Base-by-base conservation (phyloP, 306 rosid genomes). In the Dalbergia cultrata region DNA sequence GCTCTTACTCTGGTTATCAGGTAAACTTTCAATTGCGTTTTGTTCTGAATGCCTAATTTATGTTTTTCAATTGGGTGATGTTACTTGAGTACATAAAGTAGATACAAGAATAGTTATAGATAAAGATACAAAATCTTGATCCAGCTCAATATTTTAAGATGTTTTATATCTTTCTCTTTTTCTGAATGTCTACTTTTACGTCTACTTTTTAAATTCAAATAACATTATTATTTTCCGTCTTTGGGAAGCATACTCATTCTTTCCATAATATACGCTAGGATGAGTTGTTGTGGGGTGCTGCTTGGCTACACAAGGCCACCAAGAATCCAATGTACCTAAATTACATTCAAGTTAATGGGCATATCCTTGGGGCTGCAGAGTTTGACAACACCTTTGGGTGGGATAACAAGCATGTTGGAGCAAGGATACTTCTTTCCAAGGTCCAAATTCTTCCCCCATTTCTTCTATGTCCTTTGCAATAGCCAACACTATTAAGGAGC, bases 401-500 rank as follows among this genome's bases (percentile, higher is more conserved):
- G 99, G 99, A 96, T 86, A 96, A 95, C 89, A 93, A 95, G 81
- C 99, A 95, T 70, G 99, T 88, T 76, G 99, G 99, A 62, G 99
- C 99, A 26, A 90, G 97, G 80, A 91, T 95, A 37, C 97, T 95
- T 72, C 97, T 95, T 61, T 91, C 99, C 53, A 93, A 95, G 99
- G 99, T 95, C 78, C 83, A 37, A n/a, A n/a, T 16, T 54, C 26
- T 54, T n/a, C 21, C 59, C 22, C 21, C 21, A 53, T 53, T 53
- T 49, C 13, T 22, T 26, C 13, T 60, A 3, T 19, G 1, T 72
- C 71, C 43, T 4, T 39, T 31, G 65, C 60, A 50, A 14, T 26
- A 26, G 16, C 59, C 37, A 50, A 35, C 2, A 1, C 31, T 26
- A 9, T 43, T 43, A 43, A 43, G 9, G 3, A 43, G 7, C 54